Evolutionary conservation across 371 early-diverging fungal species (phyloP).

Genomic region (Mucor sp.): DNA sequence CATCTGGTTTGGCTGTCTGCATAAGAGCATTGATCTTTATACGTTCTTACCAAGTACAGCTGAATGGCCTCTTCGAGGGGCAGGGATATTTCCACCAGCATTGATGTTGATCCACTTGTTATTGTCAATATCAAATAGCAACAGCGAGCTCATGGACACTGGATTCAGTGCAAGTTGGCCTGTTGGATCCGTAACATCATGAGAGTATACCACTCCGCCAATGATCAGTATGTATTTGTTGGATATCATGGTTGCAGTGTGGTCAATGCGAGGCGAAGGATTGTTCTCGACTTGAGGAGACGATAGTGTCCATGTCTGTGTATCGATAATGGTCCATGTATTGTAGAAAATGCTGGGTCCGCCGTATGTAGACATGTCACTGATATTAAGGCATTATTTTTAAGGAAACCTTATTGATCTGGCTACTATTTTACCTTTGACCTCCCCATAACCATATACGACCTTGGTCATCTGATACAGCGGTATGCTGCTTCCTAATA

Average conservation of each 20-base stretch:
- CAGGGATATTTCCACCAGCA: constrained; percentile 49
- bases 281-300: constrained; percentile 9
- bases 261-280: constrained; percentile 29
- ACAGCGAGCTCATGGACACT: constrained; percentile 39
- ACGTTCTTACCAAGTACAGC: constrained; percentile 37
- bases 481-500: constrained; percentile 35
- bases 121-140: constrained; percentile 32
- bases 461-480: constrained; percentile 32
- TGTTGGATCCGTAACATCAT: constrained; percentile 29
- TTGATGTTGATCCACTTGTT: constrained; percentile 38
- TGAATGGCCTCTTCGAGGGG: constrained; percentile 46
- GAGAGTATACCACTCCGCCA: constrained; percentile 22
- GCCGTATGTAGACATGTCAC: constrained; percentile 17
- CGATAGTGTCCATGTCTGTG: constrained; percentile 27
- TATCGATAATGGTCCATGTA: constrained; percentile 36
- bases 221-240: constrained; percentile 25
- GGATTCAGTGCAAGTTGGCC: constrained; percentile 36
- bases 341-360: constrained; percentile 21
- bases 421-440: constrained; percentile 22
- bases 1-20: not conserved
- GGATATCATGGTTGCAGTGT: constrained; percentile 31
- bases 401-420: not conserved
- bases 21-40: not conserved
- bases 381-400: not conserved
- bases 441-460: constrained; percentile 49